These are phyloP conservation scores for Penicillium coprophilum DNA, from an alignment of 495 filamentous ascomycete species.

Conservation along the genomic window DNA sequence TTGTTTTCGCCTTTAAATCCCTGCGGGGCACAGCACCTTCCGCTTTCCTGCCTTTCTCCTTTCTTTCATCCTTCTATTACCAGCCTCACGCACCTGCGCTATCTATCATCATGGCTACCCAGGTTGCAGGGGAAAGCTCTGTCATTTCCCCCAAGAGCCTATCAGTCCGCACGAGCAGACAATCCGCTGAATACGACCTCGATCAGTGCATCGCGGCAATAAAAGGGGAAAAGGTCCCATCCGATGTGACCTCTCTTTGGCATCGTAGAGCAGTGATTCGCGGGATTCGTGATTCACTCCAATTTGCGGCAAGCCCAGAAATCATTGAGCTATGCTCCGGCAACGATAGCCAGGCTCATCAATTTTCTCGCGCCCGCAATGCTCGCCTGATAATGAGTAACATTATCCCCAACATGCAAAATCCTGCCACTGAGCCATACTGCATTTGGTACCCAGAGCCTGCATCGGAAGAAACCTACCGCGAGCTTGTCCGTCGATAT, in stretches of 20 bases:
- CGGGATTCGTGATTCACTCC: conserved; percentile 17
- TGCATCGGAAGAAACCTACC: conserved; percentile 36
- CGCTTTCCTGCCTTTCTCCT: too few relatives aligned
- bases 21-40: too few relatives aligned
- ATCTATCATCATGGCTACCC: neutral
- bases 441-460: conserved; percentile 45
- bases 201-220: conserved; percentile 18
- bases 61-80: too few relatives aligned
- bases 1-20: too few relatives aligned
- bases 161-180: neutral
- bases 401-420: conserved; percentile 31
- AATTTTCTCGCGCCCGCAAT: conserved; percentile 25
- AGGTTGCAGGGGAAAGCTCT: neutral
- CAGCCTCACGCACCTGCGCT: neutral
- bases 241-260: conserved; percentile 17
- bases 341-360: conserved; percentile 11
- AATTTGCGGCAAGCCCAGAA: conserved; percentile 19
- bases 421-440: conserved; percentile 36
- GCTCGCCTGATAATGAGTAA: conserved; percentile 43
- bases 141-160: neutral
- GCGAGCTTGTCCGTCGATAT: conserved; percentile 20
- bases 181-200: neutral
- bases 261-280: conserved; percentile 19
- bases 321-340: conserved; percentile 19
- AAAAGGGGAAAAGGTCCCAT: conserved; percentile 16